phyloP scores from a whole-genome alignment of 2,329 filamentous ascomycete species.

The Beauveria scarabaeidicola region DNA sequence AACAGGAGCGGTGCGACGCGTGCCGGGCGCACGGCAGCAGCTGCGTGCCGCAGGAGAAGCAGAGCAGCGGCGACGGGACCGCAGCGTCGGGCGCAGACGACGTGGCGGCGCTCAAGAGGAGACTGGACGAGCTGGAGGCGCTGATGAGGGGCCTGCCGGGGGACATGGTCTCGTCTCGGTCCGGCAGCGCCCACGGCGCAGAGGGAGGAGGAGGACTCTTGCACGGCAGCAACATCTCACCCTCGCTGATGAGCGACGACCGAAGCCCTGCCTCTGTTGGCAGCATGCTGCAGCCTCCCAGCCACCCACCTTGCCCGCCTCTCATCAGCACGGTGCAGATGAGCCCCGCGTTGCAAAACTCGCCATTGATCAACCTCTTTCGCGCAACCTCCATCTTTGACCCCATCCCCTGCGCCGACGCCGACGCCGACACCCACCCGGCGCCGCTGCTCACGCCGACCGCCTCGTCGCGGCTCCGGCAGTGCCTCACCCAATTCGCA shows the following conservation, averaged over 20 bases:
- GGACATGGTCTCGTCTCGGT: not conserved
- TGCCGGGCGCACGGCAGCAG: conserved; percentile 34
- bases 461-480: conserved; percentile 2
- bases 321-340: not conserved
- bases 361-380: conserved; percentile 1
- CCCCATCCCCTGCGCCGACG: not conserved
- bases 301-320: not conserved
- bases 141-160: conserved; percentile 13
- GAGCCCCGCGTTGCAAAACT: conserved; percentile 1
- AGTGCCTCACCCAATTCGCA: conserved; percentile 12
- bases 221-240: conserved; percentile 2
- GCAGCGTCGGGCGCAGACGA: conserved; percentile 1
- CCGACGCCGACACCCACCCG: not conserved
- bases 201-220: not conserved
- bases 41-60: conserved; percentile 35
- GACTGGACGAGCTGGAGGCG: conserved; percentile 20
- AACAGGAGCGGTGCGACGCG: conserved; percentile 31
- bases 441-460: not conserved
- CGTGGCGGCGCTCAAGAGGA: conserved; percentile 10
- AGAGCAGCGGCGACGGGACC: not conserved
- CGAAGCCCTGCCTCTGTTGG: not conserved
- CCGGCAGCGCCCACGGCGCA: not conserved
- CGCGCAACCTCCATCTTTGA: conserved; percentile 5
- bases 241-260: not conserved
- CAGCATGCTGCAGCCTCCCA: not conserved